A percentile compares a stretch with the other conserved stretches of the same genome.
Conservation (phyloP, 2,329 filamentous ascomycete species). For the Venturia pyrina region DNA sequence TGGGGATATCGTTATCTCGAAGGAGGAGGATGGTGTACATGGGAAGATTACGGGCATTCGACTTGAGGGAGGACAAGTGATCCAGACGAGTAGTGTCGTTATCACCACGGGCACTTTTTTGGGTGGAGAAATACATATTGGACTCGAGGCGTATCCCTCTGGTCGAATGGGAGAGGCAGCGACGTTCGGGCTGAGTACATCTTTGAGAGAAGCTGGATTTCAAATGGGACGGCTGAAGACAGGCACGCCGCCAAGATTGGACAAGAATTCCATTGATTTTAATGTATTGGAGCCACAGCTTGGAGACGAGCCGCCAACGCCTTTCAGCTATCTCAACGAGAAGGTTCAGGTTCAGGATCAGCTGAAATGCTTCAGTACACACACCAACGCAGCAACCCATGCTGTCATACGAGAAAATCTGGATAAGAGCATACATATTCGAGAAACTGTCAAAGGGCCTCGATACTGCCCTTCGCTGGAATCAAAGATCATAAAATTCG, state of each 20-base stretch:
- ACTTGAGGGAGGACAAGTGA: slow-evolving; percentile 76
- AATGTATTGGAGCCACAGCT: slow-evolving; percentile 58
- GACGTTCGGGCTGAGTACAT: slow-evolving; percentile 86
- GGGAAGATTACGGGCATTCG: slow-evolving; percentile 75
- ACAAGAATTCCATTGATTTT: slow-evolving; percentile 74
- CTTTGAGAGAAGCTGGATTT: slow-evolving; percentile 79
- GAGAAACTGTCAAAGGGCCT: slow-evolving; percentile 87
- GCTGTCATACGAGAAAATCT: slow-evolving; percentile 78
- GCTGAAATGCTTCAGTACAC: slow-evolving; percentile 74
- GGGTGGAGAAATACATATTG: slow-evolving; percentile 89
- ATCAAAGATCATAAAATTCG: slow-evolving; percentile 84
- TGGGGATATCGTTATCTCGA: slow-evolving; percentile 75
- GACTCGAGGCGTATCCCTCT: slow-evolving; percentile 70
- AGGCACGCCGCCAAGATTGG: slow-evolving; percentile 82
- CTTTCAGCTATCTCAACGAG: slow-evolving; percentile 85
- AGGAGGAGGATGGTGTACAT: slow-evolving; percentile 42
- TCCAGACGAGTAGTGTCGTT: slow-evolving; percentile 71
- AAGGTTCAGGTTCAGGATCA: slow-evolving; percentile 70
- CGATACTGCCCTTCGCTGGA: slow-evolving; percentile 94
- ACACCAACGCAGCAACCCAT: slow-evolving; percentile 77
- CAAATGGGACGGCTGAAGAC: slow-evolving; percentile 86
- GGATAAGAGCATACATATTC: slow-evolving; percentile 93
- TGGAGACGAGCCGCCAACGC: slow-evolving; percentile 76
- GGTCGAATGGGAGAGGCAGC: slow-evolving; percentile 91
- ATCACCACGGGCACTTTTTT: slow-evolving; percentile 97